phyloP scores from a whole-genome alignment of 495 filamentous ascomycete genomes.

The Penicillium macrosclerotiorum region DNA sequence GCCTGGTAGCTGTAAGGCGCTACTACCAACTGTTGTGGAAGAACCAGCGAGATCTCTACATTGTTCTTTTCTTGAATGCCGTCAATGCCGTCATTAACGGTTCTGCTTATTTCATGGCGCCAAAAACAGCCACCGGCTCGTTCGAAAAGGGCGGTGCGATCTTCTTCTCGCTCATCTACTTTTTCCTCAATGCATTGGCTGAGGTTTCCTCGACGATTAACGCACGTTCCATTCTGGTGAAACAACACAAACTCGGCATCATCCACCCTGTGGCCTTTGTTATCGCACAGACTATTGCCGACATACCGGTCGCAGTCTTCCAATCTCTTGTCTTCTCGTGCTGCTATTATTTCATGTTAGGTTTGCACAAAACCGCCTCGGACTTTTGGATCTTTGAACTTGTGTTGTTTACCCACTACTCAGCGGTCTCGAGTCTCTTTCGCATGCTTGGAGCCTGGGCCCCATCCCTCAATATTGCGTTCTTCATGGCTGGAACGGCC shows the following conservation, averaged over 20 bases:
- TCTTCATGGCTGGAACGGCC: conserved; percentile 44
- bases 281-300: conserved; percentile 63
- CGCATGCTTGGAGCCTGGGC: conserved; percentile 43
- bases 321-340: conserved; percentile 61
- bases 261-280: conserved; percentile 69
- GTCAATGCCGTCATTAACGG: conserved; percentile 33
- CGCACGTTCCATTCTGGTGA: conserved; percentile 64
- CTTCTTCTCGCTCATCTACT: conserved; percentile 71
- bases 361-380: conserved; percentile 38
- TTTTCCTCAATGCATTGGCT: conserved; percentile 63
- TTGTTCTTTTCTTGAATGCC: conserved; percentile 47
- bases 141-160: conserved; percentile 49
- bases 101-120: conserved; percentile 33
- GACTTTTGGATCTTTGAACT: conserved; percentile 49
- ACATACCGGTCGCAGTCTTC: conserved; percentile 60
- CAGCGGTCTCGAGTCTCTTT: conserved; percentile 45
- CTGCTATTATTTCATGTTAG: conserved; percentile 69
- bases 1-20: conserved; percentile 27
- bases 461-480: conserved; percentile 44
- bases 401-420: conserved; percentile 30
- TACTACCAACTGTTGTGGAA: conserved; percentile 55
- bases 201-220: conserved; percentile 67
- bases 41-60: conserved; percentile 53
- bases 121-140: conserved; percentile 35
- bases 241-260: conserved; percentile 70